Evolutionary conservation across 108 stramenopile genomes (phyloP), one percentile per base, ranked within the genome.

Genomic region (Skeletonema menzelii): DNA sequence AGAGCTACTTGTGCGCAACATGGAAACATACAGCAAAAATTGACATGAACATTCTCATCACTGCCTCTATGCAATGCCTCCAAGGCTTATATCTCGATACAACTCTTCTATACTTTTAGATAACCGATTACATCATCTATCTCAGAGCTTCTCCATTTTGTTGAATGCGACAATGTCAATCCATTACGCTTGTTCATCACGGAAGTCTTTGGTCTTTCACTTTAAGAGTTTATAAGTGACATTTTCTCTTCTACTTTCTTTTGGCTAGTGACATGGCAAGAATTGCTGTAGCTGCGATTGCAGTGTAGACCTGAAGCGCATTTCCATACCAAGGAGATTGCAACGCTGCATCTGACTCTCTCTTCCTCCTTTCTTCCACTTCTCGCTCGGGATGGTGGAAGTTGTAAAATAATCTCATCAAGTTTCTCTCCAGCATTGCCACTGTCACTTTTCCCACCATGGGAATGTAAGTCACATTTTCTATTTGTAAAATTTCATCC

Each of bases 361-460:
- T 59, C 62, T 64, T 64, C 28, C 59, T 57, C 34, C 53, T 79
- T 34, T 69, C 72, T 35, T 75, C 69, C 32, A 60, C 68, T 63
- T 67, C 53, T n/a, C 72, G 76, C 60, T 82, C 77, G 24, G 86
- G 88, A 38, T 85, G 81, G 67, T 96, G 95, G 63, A 95, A 97
- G 72, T 97, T 94, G 74, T 92, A 90, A 72, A 91, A 95, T 46
- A 97, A 73, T 37, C 97, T 89, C 79, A 97, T 86, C 69, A 97
- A 72, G 63, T 97, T 97, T 34, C 97, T 77, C 78, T 97, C 94
- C 59, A 98, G 65, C 95, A 98, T 98, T 35, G 97, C 96, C 22
- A 93, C 96, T 4, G 98, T 98, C 17, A 98, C 98, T 70, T 97
- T 96, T 56, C 98, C 98, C 5, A 98, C 98, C 84, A 93, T 83